Base-by-base conservation (phyloP, 495 filamentous ascomycete species). In the Aspergillus bridgeri region DNA sequence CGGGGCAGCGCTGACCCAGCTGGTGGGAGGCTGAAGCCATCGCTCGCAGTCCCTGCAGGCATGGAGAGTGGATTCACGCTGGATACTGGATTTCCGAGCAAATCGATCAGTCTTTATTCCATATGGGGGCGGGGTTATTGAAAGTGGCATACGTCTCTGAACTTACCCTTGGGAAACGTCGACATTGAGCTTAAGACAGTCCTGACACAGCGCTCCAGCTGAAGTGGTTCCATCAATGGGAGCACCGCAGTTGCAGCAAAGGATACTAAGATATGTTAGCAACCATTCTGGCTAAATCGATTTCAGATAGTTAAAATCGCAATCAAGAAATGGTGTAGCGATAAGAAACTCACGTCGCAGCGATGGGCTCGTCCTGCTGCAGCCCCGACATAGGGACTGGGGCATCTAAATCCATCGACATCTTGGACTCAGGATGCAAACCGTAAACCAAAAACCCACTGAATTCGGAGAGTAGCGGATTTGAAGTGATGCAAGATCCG, bases 211-310 rank as follows among this genome's bases (percentile, higher is more conserved):
- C 23, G 93, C 93, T 48, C 90, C 91, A 53, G 91, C 87, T 9
- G 91, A 81, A 13, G 82, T 79, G n/a, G 89, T 94, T 66, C 92
- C 93, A 69, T 94, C 90, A 57, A 97, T 95, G n/a, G 90, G 85
- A 56, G 87, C 87, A 60, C 92, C 93, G 72, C 92, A 97, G 79
- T 96, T 92, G 76, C 88, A 96, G 73, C 92, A 97, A 24, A 97
- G 88, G 65, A 96, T 95, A 8, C 88, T 96, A 49, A 6, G 58
- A 48, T 53, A 48, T 60, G 46, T 67, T 58, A 68, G 59, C 50
- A 58, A 57, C 27, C 52, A 58, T 29, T 61, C 33, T 52, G 50
- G n/a, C 20, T 5, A 49, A 38, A 38, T 38, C 33, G 17, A 38
- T 13, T 38, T 38, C 3, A 38, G 33, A 13, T 38, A 38, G 33